Percentiles rank a stretch among this genome's conserved stretches.
Conservation (phyloP, 257 asterid species). For the Solanum medicagineum region DNA sequence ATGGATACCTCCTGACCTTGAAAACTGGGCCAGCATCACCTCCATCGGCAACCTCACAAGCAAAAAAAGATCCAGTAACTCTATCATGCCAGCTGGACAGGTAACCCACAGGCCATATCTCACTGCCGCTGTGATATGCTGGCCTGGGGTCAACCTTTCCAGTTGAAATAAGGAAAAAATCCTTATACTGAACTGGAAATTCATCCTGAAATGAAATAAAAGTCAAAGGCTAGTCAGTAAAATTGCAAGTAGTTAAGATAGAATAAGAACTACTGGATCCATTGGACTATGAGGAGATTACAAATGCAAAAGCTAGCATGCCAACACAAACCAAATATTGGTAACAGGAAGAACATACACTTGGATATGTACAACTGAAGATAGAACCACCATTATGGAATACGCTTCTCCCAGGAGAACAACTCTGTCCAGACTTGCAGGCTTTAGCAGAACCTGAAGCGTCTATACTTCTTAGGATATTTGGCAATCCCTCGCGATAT, state of each 20-base stretch:
- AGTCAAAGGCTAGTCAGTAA: background rate
- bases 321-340: background rate
- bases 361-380: background rate
- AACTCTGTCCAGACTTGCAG: conserved; percentile 26
- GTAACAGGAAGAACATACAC: background rate
- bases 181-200: conserved; percentile 82
- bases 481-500: conserved; percentile 14
- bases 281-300: background rate
- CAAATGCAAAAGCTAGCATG: background rate
- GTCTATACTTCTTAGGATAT: conserved; percentile 30
- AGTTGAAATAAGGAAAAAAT: conserved; percentile 64
- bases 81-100: conserved; percentile 90
- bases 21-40: conserved; percentile 78
- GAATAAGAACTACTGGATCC: background rate
- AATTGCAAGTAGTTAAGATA: background rate
- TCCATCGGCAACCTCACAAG: conserved; percentile 75
- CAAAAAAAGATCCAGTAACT: conserved; percentile 77
- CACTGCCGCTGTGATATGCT: conserved; percentile 47
- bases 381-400: conserved; percentile 9
- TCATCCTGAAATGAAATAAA: conserved; percentile 54
- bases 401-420: conserved; percentile 21
- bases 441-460: conserved; percentile 16
- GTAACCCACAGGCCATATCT: conserved; percentile 94
- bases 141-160: conserved; percentile 70
- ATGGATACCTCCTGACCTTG: conserved; percentile 66